phyloP scores from a whole-genome alignment of 208 protist species.

The Leishmania amazonensis region DNA sequence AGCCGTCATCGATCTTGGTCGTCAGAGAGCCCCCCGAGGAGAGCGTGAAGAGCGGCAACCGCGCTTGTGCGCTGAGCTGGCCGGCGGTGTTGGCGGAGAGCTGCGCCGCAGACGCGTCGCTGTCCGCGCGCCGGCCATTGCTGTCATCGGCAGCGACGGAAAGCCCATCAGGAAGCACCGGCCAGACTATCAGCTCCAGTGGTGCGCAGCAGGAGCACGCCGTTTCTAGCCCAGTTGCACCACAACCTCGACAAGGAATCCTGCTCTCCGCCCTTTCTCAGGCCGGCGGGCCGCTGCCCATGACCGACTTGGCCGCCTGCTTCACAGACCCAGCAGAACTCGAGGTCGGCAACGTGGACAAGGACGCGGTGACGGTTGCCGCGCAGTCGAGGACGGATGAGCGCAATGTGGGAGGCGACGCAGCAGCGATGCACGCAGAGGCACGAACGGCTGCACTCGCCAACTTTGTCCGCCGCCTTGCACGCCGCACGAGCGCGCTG shows the following conservation, averaged over 20 bases:
- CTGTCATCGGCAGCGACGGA: not conserved
- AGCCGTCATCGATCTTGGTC: not conserved
- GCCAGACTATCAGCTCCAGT: not conserved
- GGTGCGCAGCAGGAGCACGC: not conserved
- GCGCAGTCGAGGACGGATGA: not conserved
- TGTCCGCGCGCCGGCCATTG: not conserved
- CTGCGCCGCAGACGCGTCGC: constrained; percentile 13
- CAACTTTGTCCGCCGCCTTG: constrained; percentile 22
- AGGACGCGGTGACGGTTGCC: not conserved
- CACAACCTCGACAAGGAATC: constrained; percentile 13
- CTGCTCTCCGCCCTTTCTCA: constrained; percentile 11
- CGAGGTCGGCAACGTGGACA: not conserved
- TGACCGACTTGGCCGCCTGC: not conserved
- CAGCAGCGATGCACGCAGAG: not conserved
- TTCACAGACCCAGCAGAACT: not conserved
- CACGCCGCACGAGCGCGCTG: constrained; percentile 39
- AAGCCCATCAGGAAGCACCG: not conserved
- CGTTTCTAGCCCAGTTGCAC: not conserved
- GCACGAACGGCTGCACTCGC: not conserved
- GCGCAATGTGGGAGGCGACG: not conserved
- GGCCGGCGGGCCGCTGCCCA: constrained; percentile 9
- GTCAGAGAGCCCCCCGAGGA: constrained; percentile 19
- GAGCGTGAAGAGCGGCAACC: constrained; percentile 4
- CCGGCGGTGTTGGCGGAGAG: constrained; percentile 21
- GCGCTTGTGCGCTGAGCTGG: constrained; percentile 31